Evolutionary conservation across 2,329 filamentous ascomycete genomes (phyloP), one percentile per base, ranked within the genome.

Genomic region (Epichloe glyceriae): DNA sequence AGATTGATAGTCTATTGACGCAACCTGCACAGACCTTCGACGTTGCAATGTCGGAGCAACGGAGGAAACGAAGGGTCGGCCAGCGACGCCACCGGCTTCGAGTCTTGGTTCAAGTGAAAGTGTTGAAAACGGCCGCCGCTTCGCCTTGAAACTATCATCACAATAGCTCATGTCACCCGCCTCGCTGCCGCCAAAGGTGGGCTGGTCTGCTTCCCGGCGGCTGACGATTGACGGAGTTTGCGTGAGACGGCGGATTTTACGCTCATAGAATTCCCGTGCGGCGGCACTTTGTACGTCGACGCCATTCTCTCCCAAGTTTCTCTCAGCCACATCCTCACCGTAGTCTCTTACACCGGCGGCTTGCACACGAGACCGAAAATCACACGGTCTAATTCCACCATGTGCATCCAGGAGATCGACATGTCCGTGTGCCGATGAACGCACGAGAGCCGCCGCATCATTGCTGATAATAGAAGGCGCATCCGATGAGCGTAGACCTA

Each of bases 291-390:
- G 57, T 5, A 69, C 53, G 39, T 67, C 56, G 30, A 62, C 53
- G 1, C 58, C 57, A 22, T 67, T 72, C 38, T 65, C 60, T 6
- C 61, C 63, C 45, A 77, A 66, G 54, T 82, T 82, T 34, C 79
- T 69, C 54, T 80, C 76, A 1, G 76, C 78, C 0, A 82, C 76
- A 58, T 81, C 78, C 59, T 83, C 80, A 17, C 74, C 78, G 55
- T 80, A 80, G 47, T 74, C 71, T 44, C 69, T 68, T 0, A 67
- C 64, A 1, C 75, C 76, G 0, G 73, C 60, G 0, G 76, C 74
- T 50, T 71, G 62, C 3, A 77, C 58, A 19, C 74, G 67, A 14
- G 64, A 61, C 47, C 65, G 63, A 57, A 78, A 76, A 53, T 76
- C 68, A 3, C 66, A 62, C 1, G 71, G 69, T 20, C 61, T 69